A percentile compares a stretch with the other conserved stretches of the same genome.
phyloP scores from a whole-genome alignment of 2,329 filamentous ascomycete genomes.

The Clarireedia monteithiana region DNA sequence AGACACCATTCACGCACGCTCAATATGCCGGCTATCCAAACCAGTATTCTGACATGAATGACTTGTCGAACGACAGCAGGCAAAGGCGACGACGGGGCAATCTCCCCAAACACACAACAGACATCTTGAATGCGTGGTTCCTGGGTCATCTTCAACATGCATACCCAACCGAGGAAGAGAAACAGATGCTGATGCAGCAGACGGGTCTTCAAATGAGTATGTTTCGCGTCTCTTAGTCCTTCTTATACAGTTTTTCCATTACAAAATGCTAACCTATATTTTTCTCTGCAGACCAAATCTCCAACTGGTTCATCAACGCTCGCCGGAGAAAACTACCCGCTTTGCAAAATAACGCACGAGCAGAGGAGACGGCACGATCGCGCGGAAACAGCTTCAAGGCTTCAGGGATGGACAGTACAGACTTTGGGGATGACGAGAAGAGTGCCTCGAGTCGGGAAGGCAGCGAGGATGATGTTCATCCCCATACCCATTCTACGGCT shows the following conservation, averaged over 20 bases:
- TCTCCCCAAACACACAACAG: slow-evolving; percentile 82
- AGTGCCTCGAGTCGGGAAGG: not conserved
- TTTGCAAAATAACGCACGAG: slow-evolving; percentile 24
- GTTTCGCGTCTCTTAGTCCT: slow-evolving; percentile 28
- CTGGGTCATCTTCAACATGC: slow-evolving; percentile 68
- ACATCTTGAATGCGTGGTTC: slow-evolving; percentile 76
- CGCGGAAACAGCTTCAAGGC: not conserved
- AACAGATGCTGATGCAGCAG: slow-evolving; percentile 68
- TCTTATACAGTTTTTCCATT: not conserved
- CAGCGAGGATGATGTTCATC: not conserved
- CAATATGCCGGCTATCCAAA: slow-evolving; percentile 8
- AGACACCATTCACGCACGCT: slow-evolving; percentile 20
- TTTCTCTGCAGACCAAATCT: slow-evolving; percentile 51
- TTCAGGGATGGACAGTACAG: no score
- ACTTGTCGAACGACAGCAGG: slow-evolving; percentile 16
- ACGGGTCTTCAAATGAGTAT: slow-evolving; percentile 74
- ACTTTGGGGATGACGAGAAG: not conserved
- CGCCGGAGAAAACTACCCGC: slow-evolving; percentile 53
- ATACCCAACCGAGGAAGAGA: slow-evolving; percentile 83
- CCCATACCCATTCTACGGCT: no score
- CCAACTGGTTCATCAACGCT: slow-evolving; percentile 77
- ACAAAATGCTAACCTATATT: not conserved
- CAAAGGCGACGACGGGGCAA: slow-evolving; percentile 65
- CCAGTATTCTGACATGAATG: slow-evolving; percentile 11
- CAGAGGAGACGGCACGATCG: slow-evolving; percentile 19